These are phyloP conservation scores for Aphanomyces astaci DNA, from an alignment of 352 stramenopile species.

Conservation along the genomic window DNA sequence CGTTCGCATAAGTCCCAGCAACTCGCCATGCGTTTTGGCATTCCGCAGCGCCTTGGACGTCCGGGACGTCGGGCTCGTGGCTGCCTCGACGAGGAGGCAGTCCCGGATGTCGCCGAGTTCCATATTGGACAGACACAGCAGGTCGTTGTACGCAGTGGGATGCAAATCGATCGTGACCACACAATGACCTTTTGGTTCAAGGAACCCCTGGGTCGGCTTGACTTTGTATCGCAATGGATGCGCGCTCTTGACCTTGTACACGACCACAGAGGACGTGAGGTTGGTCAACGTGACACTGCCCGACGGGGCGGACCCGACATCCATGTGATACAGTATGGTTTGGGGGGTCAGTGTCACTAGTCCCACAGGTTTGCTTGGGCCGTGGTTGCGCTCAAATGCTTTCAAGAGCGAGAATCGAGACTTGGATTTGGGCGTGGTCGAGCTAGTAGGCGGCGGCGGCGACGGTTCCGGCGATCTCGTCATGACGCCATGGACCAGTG, in stretches of 20 bases:
- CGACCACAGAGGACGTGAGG: not conserved
- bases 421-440: not conserved
- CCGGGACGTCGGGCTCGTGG: not conserved
- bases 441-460: not conserved
- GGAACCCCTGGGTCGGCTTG: not conserved
- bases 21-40: not conserved
- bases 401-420: conserved; percentile 6
- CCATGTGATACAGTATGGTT: conserved; percentile 15
- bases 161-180: conserved; percentile 6
- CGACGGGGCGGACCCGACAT: not conserved
- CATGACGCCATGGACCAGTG: too few species aligned
- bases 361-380: not conserved
- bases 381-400: conserved; percentile 12
- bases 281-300: conserved; percentile 12
- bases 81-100: conserved; percentile 14
- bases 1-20: not conserved
- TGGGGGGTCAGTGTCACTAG: conserved; percentile 7
- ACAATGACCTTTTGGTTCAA: not conserved
- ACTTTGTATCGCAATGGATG: conserved; percentile 18
- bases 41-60: not conserved
- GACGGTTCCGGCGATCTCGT: not conserved
- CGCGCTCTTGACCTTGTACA: conserved; percentile 18
- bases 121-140: conserved; percentile 10
- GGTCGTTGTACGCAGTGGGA: conserved; percentile 7
- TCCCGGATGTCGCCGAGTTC: conserved; percentile 17